Conservation (phyloP, 257 asterid species). For the Solanum pennellii region DNA sequence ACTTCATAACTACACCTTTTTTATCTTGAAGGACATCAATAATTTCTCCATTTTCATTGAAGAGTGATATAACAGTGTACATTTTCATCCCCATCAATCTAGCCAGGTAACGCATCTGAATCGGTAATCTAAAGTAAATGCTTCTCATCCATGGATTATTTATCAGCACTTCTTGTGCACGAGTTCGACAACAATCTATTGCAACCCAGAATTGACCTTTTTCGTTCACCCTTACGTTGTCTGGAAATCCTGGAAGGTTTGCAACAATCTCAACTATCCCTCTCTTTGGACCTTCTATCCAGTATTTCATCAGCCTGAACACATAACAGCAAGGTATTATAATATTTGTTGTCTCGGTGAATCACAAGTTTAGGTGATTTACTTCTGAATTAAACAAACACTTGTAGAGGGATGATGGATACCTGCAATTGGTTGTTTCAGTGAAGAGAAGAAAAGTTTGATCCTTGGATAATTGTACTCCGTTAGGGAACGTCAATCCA, state of each 20-base stretch:
- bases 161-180: conserved; percentile 44
- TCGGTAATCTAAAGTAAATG: conserved; percentile 61
- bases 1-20: conserved; percentile 71
- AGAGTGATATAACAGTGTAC: conserved; percentile 54
- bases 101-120: conserved; percentile 60
- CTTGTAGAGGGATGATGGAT: neutral
- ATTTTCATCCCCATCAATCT: conserved; percentile 56
- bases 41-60: conserved; percentile 53
- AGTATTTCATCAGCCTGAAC: conserved; percentile 56
- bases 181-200: conserved; percentile 78
- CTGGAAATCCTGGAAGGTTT: conserved; percentile 82
- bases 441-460: conserved; percentile 69
- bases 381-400: neutral
- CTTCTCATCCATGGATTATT: conserved; percentile 63
- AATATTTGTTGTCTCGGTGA: neutral
- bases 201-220: conserved; percentile 87
- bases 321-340: neutral
- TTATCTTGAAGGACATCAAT: conserved; percentile 82
- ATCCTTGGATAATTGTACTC: conserved; percentile 76
- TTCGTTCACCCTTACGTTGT: conserved; percentile 58
- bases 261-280: conserved; percentile 42
- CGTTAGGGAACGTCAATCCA: conserved; percentile 78
- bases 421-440: conserved; percentile 95
- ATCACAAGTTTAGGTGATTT: neutral
- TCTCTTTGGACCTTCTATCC: conserved; percentile 47